Evolutionary conservation across 2,329 filamentous ascomycete genomes (phyloP).

Genomic region (Aspergillus sergii): DNA sequence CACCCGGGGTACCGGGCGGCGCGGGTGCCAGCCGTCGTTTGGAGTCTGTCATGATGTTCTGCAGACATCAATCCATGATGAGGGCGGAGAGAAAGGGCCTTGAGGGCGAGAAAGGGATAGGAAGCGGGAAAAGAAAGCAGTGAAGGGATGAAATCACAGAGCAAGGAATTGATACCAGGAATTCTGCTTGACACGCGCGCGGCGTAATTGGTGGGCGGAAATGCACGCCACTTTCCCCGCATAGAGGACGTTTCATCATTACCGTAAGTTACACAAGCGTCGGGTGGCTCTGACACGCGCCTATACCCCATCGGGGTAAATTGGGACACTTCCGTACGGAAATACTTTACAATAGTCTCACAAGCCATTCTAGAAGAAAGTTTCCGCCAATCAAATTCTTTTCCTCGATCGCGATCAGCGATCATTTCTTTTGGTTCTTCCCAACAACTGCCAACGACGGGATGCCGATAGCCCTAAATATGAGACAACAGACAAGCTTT

Average conservation of each 20-base stretch:
- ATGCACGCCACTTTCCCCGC: constrained; percentile 10
- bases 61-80: constrained; percentile 15
- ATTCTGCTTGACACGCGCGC: neutral
- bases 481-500: neutral
- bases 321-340: neutral
- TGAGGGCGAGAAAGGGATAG: neutral
- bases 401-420: no score
- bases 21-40: constrained; percentile 21
- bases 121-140: neutral
- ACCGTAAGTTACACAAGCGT: neutral
- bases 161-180: neutral
- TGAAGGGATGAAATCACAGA: constrained; percentile 2
- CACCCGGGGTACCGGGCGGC: constrained; percentile 12
- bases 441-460: neutral
- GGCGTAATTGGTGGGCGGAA: constrained; percentile 5
- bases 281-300: no score
- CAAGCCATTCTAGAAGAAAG: neutral
- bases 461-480: neutral
- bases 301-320: neutral
- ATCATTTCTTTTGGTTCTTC: neutral
- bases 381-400: neutral
- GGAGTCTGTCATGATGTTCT: constrained; percentile 17
- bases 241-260: neutral
- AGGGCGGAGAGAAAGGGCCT: neutral
- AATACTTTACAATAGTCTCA: constrained; percentile 2